These are phyloP conservation scores for Cladorrhinum sp. DNA, from an alignment of 2,329 filamentous ascomycete species.

Conservation along the genomic window DNA sequence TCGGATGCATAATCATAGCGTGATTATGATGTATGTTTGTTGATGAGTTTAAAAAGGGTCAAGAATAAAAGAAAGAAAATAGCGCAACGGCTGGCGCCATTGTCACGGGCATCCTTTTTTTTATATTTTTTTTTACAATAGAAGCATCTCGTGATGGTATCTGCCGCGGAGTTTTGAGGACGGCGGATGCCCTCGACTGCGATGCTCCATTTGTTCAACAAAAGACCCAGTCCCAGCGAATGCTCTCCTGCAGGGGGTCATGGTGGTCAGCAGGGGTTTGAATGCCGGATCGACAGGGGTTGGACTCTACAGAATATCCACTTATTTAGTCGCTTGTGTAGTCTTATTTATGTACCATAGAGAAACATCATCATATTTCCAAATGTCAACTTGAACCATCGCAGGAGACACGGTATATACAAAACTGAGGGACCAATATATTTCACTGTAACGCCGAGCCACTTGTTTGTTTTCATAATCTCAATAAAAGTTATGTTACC, in stretches of 20 bases:
- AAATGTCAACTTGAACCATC: no score
- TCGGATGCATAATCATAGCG: background rate
- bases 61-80: background rate
- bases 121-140: constrained; percentile 14
- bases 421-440: no score
- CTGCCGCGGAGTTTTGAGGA: constrained; percentile 48
- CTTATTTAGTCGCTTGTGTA: no score
- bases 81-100: constrained; percentile 1
- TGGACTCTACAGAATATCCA: background rate
- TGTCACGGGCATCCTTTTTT: constrained; percentile 4
- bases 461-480: no score
- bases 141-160: constrained; percentile 43
- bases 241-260: background rate
- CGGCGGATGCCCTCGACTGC: constrained; percentile 8
- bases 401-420: no score
- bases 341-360: background rate
- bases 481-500: no score
- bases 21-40: background rate
- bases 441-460: no score
- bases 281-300: background rate
- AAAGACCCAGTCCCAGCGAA: no score
- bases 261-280: background rate
- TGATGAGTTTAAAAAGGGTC: background rate
- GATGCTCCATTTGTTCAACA: background rate
- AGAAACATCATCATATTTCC: no score